Evolutionary conservation across 2,329 filamentous ascomycete species (phyloP), one percentile per base, ranked within the genome.

Genomic region (Dichotomopilus funicola): DNA sequence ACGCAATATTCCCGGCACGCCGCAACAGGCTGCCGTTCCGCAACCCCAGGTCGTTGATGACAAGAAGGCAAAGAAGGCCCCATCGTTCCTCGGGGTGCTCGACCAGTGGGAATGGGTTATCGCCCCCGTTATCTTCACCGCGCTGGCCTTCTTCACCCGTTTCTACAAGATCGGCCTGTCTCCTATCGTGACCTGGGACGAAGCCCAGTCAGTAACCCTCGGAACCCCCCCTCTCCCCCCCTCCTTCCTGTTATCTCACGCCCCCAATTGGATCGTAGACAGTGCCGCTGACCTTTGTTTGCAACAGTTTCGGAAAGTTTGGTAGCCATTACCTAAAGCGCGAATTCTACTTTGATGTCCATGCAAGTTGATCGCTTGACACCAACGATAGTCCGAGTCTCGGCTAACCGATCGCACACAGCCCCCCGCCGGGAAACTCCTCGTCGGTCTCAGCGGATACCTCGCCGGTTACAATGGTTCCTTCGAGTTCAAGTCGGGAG

Each of bases 401-500:
- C 31, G 51, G 57, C 62, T 66, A 60, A 64, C 49, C 49, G 42
- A 27, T 27, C 49, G 63, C 64, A 36, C 63, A 95, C 38, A 65
- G 59, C 94, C 94, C 62, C 94, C 94, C 53, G 84, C 99, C 59
- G 94, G 94, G 70, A 99, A 99, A 79, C 97, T 99, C 84, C 85
- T 99, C 55, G 92, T 99, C 65, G 94, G 94, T 60, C 81, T 99
- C 51, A 97, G 94, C 6, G 94, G 94, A 69, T 95, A 95, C 69
- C 80, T 99, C 59, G 95, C 92, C 63, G 92, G 92, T 63, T 99
- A 99, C 79, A 99, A 99, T 77, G 94, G 94, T 56, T 95, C 92
- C 4, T 99, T 99, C 74, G 94, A 99, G 70, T 99, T 99, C 81
- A 99, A 99, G 74, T 97, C 92, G 53, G 94, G 94, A 70, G 94